phyloP scores from a whole-genome alignment of 2,329 filamentous ascomycete species.

The Cercospora sesami region DNA sequence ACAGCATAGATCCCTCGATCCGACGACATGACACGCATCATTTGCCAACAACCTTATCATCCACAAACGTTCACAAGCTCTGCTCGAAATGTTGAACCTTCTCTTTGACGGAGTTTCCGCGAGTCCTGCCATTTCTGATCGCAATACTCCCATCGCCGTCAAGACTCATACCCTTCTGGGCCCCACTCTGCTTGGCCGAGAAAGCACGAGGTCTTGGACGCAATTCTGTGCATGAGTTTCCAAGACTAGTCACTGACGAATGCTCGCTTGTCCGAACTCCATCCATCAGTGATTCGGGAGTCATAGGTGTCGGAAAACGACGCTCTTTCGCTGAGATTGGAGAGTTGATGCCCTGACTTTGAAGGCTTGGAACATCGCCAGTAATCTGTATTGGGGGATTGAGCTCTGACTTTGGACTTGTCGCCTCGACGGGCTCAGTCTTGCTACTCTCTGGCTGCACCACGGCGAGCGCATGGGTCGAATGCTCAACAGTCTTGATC shows the following conservation, averaged over 20 bases:
- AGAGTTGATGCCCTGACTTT: neutral
- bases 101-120: neutral
- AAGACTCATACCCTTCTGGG: neutral
- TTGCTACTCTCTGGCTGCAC: neutral
- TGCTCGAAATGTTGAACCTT: neutral
- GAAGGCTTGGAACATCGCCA: neutral
- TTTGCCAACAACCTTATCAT: neutral
- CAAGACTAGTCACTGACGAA: neutral
- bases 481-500: neutral
- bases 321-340: neutral
- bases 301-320: neutral
- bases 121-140: neutral
- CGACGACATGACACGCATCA: neutral
- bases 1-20: neutral
- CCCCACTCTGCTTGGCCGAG: neutral
- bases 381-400: neutral
- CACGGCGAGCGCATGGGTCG: neutral
- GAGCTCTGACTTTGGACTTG: neutral
- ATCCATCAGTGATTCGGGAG: neutral
- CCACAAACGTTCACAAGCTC: neutral
- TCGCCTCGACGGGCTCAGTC: neutral
- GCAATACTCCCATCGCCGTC: neutral
- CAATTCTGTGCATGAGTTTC: neutral
- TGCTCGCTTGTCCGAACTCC: neutral
- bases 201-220: neutral